These are phyloP conservation scores for Gossypium australe DNA, from an alignment of 345 rosid genomes.

Conservation along the genomic window DNA sequence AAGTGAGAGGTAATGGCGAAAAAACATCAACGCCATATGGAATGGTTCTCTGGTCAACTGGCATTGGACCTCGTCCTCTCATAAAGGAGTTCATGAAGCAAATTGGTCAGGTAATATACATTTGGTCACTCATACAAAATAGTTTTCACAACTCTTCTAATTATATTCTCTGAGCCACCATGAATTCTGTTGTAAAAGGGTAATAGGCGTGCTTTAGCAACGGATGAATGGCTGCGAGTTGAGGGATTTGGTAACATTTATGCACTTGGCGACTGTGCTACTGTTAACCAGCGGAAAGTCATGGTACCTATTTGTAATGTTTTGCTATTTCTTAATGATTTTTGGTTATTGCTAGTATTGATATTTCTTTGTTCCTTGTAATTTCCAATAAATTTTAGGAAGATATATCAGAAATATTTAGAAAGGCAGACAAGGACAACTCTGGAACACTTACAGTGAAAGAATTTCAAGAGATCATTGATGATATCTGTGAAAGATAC, in stretches of 20 bases:
- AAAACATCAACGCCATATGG: conserved; percentile 69
- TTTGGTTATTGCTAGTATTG: not conserved
- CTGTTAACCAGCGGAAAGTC: conserved; percentile 66
- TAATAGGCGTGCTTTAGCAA: conserved; percentile 86
- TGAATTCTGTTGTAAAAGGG: conserved; percentile 32
- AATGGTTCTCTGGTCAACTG: conserved; percentile 98
- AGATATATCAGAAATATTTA: conserved; percentile 72
- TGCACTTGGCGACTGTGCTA: conserved; percentile 99
- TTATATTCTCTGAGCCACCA: not conserved
- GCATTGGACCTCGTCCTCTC: conserved; percentile 85
- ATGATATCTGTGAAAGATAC: conserved; percentile 78
- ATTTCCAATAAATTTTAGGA: conserved; percentile 38
- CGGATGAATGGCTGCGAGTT: conserved; percentile 96
- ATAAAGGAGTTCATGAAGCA: conserved; percentile 86
- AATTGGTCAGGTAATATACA: conserved; percentile 74
- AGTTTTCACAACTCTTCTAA: not conserved
- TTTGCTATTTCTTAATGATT: not conserved
- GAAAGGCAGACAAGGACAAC: conserved; percentile 87
- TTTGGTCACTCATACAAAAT: not conserved
- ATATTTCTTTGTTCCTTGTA: not conserved
- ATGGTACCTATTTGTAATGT: conserved; percentile 43
- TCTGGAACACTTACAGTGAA: conserved; percentile 80
- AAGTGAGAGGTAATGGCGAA: conserved; percentile 58
- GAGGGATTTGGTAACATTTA: conserved; percentile 65
- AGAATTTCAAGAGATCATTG: conserved; percentile 75